phyloP scores from a whole-genome alignment of 352 stramenopile species.

The Globisporangium mamillatum region DNA sequence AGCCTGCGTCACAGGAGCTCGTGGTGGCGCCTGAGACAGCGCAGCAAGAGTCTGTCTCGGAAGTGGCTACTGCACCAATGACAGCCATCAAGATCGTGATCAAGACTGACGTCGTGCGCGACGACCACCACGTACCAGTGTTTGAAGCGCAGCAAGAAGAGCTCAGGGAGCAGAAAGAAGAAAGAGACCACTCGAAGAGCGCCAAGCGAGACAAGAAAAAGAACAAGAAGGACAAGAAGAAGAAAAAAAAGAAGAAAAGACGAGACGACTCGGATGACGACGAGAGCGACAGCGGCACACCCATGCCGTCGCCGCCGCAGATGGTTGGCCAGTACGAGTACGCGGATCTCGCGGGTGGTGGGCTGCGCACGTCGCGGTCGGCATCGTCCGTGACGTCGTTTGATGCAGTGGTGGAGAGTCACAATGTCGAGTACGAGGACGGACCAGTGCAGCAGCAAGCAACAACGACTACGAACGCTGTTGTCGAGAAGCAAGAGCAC shows the following conservation, averaged over 20 bases:
- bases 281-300: slow-evolving; percentile 42
- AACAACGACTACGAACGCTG: not conserved
- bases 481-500: not conserved
- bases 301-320: slow-evolving; percentile 41
- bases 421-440: slow-evolving; percentile 2
- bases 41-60: not conserved
- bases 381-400: slow-evolving; percentile 14
- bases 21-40: not conserved
- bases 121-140: not conserved
- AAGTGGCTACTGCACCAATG: not conserved
- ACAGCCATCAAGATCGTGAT: slow-evolving; percentile 13
- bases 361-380: not conserved
- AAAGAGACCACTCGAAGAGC: not conserved
- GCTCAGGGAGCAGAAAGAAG: not conserved
- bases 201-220: slow-evolving; percentile 26
- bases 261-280: slow-evolving; percentile 42
- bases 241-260: slow-evolving; percentile 45
- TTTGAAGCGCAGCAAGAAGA: not conserved
- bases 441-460: not conserved
- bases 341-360: slow-evolving; percentile 21
- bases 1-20: slow-evolving; percentile 18
- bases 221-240: slow-evolving; percentile 59
- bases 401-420: slow-evolving; percentile 1
- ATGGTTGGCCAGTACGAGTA: slow-evolving; percentile 44
- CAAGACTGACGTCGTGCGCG: slow-evolving; percentile 7